Percentiles rank a stretch among this genome's conserved stretches.
Conservation (phyloP, 768 basidiomycete genomes). For the Macrolepiota albuminosa region DNA sequence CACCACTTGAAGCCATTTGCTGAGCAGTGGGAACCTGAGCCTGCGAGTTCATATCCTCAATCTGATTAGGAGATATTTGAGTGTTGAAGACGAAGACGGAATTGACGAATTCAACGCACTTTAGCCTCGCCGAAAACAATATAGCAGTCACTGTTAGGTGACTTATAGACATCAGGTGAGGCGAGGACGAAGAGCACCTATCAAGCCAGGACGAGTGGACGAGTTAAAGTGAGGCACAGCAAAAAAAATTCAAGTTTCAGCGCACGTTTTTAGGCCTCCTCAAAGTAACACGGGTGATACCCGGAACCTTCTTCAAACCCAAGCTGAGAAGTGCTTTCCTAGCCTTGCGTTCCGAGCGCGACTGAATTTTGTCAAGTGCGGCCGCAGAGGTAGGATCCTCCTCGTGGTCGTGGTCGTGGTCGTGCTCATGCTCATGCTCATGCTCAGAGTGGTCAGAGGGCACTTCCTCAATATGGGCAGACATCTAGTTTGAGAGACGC, state of each 20-base stretch:
- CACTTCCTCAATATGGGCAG: conserved; percentile 81
- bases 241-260: conserved; percentile 1
- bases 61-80: conserved; percentile 32
- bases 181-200: conserved; percentile 91
- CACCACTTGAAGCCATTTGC: conserved; percentile 59
- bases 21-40: conserved; percentile 76
- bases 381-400: conserved; percentile 84
- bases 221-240: background rate
- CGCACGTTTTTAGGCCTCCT: conserved; percentile 91
- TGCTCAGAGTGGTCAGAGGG: conserved; percentile 73
- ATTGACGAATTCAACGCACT: conserved; percentile 30
- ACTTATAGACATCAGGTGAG: conserved; percentile 96
- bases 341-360: conserved; percentile 91
- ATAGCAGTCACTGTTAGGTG: conserved; percentile 95
- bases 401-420: conserved; percentile 52
- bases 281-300: conserved; percentile 93
- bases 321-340: conserved; percentile 88
- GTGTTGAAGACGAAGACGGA: background rate
- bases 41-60: conserved; percentile 84
- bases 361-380: conserved; percentile 90
- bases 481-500: conserved; percentile 49
- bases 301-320: conserved; percentile 89
- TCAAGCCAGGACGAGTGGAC: background rate
- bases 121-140: conserved; percentile 99
- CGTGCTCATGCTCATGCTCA: conserved; percentile 48